Evolutionary conservation across 768 basidiomycete genomes (phyloP).

Genomic region (Tylopilus subfusipes): DNA sequence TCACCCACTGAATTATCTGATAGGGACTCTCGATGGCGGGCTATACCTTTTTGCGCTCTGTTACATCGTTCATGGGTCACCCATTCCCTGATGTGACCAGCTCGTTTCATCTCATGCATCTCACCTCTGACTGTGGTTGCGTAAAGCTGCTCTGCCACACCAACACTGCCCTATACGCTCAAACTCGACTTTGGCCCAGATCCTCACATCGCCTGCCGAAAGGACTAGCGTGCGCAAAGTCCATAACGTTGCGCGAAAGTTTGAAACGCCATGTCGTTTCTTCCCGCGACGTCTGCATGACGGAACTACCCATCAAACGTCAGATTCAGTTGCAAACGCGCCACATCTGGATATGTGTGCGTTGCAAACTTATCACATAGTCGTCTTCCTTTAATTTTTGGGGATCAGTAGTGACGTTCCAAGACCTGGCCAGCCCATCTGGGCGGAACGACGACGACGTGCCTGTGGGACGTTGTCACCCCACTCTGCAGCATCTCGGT

Average conservation of each 20-base stretch:
- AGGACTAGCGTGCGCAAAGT: not conserved
- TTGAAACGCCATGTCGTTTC: slow-evolving; percentile 3
- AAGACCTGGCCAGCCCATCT: not conserved
- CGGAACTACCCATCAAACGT: slow-evolving; percentile 2
- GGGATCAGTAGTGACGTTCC: not conserved
- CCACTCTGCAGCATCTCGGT: slow-evolving; percentile 1
- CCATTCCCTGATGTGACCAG: not conserved
- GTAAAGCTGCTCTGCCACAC: slow-evolving; percentile 6
- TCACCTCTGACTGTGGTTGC: not conserved
- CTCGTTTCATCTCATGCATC: slow-evolving; percentile 4
- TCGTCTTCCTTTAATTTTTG: not conserved
- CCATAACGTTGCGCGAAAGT: not conserved
- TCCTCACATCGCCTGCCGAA: slow-evolving; percentile 3
- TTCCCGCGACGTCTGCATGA: not conserved
- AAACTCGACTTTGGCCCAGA: not conserved
- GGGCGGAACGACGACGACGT: not conserved
- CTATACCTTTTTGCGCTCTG: not conserved
- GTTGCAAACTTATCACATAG: not conserved
- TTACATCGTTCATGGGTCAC: not conserved
- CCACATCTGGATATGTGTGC: not conserved
- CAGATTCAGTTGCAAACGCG: slow-evolving; percentile 6
- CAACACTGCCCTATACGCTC: slow-evolving; percentile 8
- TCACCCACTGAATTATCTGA: not conserved
- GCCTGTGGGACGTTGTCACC: slow-evolving; percentile 9
- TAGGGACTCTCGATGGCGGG: not conserved